Conservation (phyloP, 2,329 filamentous ascomycete species). For the Penicillium digitatum region DNA sequence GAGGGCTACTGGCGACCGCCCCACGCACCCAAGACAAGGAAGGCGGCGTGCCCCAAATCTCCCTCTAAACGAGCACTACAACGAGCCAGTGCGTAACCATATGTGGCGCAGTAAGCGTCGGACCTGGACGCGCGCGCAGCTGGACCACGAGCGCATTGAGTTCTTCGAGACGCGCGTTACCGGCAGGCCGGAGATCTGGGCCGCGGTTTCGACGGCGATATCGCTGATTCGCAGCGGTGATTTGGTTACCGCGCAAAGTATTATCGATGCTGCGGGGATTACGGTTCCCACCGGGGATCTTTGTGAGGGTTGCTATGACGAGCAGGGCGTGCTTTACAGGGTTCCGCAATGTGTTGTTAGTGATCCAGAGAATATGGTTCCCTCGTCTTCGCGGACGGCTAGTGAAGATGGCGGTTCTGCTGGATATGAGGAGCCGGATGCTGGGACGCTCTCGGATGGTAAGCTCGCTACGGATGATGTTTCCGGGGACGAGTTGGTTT, state of each 20-base stretch:
- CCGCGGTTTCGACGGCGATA: conserved; percentile 64
- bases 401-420: conserved; percentile 19
- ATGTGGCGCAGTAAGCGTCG: conserved; percentile 62
- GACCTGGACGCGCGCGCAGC: conserved; percentile 64
- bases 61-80: conserved; percentile 58
- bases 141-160: conserved; percentile 68
- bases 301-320: conserved; percentile 68
- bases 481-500: conserved; percentile 39
- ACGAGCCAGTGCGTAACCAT: conserved; percentile 63
- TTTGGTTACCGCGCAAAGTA: conserved; percentile 69
- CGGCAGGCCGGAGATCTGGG: conserved; percentile 75
- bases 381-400: background rate
- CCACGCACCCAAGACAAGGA: conserved; percentile 15
- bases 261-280: conserved; percentile 73
- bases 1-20: conserved; percentile 6
- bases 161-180: conserved; percentile 91
- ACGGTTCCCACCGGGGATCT: conserved; percentile 71
- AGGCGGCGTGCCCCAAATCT: conserved; percentile 16
- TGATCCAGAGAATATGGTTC: conserved; percentile 58
- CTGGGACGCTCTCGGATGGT: conserved; percentile 28
- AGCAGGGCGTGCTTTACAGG: conserved; percentile 65
- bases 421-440: conserved; percentile 16
- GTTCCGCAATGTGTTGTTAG: conserved; percentile 65
- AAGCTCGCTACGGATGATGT: conserved; percentile 38
- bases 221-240: conserved; percentile 63